These are phyloP conservation scores for Friedmanniomyces simplex DNA, from an alignment of 495 filamentous ascomycete species.

Conservation along the genomic window DNA sequence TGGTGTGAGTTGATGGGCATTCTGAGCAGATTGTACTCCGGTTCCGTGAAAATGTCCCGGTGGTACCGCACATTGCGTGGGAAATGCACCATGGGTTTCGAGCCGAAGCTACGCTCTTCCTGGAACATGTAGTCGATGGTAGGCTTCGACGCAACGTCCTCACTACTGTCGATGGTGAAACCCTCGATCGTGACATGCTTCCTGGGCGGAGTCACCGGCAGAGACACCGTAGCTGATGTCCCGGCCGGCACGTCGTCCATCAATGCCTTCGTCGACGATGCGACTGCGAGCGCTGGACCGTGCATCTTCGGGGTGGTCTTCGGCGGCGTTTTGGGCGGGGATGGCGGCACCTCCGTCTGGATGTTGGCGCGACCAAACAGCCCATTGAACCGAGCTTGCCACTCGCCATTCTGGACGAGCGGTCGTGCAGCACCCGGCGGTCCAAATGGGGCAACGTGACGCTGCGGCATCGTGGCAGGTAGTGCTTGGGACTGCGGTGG, in stretches of 20 bases:
- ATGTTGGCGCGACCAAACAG: conserved; percentile 17
- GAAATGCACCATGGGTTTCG: conserved; percentile 24
- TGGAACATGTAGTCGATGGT: conserved; percentile 27
- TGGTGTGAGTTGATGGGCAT: neutral
- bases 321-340: conserved; percentile 16
- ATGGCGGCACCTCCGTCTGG: conserved; percentile 20
- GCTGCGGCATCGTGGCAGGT: conserved; percentile 4
- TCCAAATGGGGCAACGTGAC: neutral
- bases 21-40: neutral
- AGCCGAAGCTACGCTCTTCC: conserved; percentile 34
- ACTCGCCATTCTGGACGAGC: conserved; percentile 12
- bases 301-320: conserved; percentile 3
- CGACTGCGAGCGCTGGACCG: conserved; percentile 12
- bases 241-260: conserved; percentile 19
- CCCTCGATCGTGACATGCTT: conserved; percentile 22
- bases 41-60: conserved; percentile 1
- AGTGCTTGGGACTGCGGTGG: conserved; percentile 4
- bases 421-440: conserved; percentile 14
- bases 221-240: conserved; percentile 26
- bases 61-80: conserved; percentile 13
- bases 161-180: conserved; percentile 6
- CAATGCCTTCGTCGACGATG: conserved; percentile 8
- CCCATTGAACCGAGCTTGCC: conserved; percentile 24
- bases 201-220: conserved; percentile 16
- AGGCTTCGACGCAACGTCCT: conserved; percentile 24